Conservation (phyloP, 1,284 basidiomycete species). For the Papiliotrema laurentii region DNA sequence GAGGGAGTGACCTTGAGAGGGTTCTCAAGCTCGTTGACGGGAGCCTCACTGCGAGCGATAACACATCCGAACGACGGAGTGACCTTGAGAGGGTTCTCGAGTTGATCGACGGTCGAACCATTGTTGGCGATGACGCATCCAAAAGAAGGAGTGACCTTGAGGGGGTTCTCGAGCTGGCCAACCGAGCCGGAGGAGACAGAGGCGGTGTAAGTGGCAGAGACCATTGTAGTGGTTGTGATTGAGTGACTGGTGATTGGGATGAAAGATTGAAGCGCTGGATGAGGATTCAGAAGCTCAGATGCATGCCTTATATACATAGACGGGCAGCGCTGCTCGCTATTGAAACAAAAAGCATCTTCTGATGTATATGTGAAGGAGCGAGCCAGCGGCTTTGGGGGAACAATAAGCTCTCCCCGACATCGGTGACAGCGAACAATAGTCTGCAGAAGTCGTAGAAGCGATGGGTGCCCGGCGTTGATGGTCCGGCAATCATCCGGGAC, state of each 20-base stretch:
- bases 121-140: constrained; percentile 3
- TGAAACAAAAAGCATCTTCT: too few relatives aligned
- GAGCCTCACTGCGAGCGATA: background rate
- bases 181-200: constrained; percentile 10
- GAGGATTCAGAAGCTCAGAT: background rate
- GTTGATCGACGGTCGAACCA: background rate
- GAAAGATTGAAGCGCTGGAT: background rate
- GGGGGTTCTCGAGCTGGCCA: constrained; percentile 8
- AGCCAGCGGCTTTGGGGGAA: too few relatives aligned
- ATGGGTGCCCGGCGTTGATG: too few relatives aligned
- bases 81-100: background rate
- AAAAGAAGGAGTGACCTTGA: background rate
- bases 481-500: too few relatives aligned
- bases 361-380: too few relatives aligned
- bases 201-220: constrained; percentile 32
- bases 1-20: background rate
- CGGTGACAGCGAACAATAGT: too few relatives aligned
- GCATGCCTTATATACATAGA: background rate
- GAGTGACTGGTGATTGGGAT: constrained; percentile 1
- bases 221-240: constrained; percentile 34
- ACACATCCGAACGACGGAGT: constrained; percentile 7
- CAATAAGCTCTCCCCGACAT: too few relatives aligned
- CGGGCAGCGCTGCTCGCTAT: too few relatives aligned
- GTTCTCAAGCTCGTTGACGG: background rate
- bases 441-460: too few relatives aligned